Conservation (phyloP, 495 filamentous ascomycete species). For the Cudoniella acicularis region DNA sequence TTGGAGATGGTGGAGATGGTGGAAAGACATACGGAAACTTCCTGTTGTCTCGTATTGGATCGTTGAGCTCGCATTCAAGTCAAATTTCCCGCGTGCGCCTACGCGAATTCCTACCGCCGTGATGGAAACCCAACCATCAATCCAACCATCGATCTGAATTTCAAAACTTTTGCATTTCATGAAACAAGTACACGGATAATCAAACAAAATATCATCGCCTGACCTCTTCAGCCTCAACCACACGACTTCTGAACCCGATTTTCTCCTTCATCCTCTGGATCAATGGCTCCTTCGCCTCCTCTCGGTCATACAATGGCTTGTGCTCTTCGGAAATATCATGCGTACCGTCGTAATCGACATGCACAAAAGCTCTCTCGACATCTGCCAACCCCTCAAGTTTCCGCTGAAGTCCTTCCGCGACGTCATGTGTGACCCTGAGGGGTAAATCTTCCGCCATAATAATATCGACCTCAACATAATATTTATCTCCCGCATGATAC, state of each 20-base stretch:
- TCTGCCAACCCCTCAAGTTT: conserved; percentile 51
- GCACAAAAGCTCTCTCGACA: conserved; percentile 54
- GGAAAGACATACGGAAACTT: no score
- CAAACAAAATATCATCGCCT: neutral
- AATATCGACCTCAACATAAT: conserved; percentile 56
- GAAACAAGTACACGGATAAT: no score
- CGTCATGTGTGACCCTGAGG: conserved; percentile 50
- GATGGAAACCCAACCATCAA: no score
- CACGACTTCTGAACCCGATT: neutral
- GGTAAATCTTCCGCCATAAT: conserved; percentile 50
- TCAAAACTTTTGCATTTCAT: no score
- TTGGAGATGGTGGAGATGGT: no score
- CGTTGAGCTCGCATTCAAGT: no score
- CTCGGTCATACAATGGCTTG: conserved; percentile 45
- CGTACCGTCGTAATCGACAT: conserved; percentile 50
- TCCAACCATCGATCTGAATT: no score
- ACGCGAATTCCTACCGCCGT: no score
- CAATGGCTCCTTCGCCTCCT: conserved; percentile 28
- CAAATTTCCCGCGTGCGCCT: no score
- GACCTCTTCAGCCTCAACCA: neutral
- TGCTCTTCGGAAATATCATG: conserved; percentile 50
- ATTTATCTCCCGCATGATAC: conserved; percentile 52
- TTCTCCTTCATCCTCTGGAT: conserved; percentile 29
- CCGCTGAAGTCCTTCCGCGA: conserved; percentile 48
- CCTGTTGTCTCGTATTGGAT: no score